Base-by-base conservation (phyloP, 2,329 filamentous ascomycete species). In the Hirsutella minnesotensis region DNA sequence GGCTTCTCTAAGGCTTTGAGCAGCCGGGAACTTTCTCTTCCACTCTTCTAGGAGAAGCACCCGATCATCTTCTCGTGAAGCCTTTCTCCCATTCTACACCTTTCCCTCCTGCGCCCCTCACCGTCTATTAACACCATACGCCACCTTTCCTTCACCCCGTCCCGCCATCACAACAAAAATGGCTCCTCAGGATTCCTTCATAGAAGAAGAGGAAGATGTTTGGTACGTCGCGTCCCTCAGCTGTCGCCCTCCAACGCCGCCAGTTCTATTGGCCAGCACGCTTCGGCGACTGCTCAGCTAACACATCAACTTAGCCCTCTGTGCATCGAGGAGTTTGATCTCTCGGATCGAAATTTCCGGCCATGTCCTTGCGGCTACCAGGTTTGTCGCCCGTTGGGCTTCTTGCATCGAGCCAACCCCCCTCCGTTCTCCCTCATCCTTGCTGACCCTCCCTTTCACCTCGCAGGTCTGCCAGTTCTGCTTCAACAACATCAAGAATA, bases 401-500 rank as follows among this genome's bases (percentile, higher is more conserved):
- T n/a, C n/a, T 3, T 5, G 12, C 21, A 4, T 22, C n/a, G 21
- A 19, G 9, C 16, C 24, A 12, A 27, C 24, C 15, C 9, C 16
- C 33, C 18, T 18, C 12, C 12, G n/a, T 9, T 35, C 33, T 4
- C 33, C 33, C 44, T 19, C 34, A 16, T 21, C 24, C 24, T 40
- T 35, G n/a, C 27, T 44, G 19, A 41, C 27, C n/a, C 24, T 39
- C n/a, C 10, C 37, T 35, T 0, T 24, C n/a, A 27, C 24, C 7
- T 9, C 33, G 9, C 3, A 95, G 89, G 90, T 98, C 62, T 98
- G 92, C 66, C 94, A 98, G 71, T 98, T 98, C 67, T 98, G 92
- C 68, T 98, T 90, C 71, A 95, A 98, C 67, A 98, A 96, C 62
- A 94, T 98, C 62, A 94, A 94, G 67, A 94, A 85, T 55, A 95